phyloP scores from a whole-genome alignment of 371 early-diverging fungal species.

The Actinomortierella ambigua region DNA sequence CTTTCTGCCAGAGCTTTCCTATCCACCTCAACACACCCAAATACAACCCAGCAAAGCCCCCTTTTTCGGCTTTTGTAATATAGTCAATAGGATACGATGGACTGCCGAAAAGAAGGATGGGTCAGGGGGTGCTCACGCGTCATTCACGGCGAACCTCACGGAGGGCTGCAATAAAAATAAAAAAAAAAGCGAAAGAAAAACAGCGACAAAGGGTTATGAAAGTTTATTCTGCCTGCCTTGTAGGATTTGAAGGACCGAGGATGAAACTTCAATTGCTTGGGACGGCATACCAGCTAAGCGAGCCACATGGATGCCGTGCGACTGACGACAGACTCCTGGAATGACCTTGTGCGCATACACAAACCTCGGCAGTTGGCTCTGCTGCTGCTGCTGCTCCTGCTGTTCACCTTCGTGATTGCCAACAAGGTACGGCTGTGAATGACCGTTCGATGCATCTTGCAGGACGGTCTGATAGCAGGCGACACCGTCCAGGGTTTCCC shows the following conservation, averaged over 20 bases:
- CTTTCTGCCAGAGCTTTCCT: background rate
- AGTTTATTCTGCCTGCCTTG: conserved; percentile 5
- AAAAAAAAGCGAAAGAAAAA: background rate
- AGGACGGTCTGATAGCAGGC: conserved; percentile 64
- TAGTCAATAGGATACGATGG: background rate
- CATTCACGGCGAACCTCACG: background rate
- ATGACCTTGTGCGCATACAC: conserved; percentile 67
- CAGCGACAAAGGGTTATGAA: background rate
- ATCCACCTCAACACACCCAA: background rate
- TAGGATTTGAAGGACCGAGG: conserved; percentile 13
- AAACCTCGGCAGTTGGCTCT: conserved; percentile 28
- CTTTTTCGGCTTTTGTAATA: background rate
- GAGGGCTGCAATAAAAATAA: background rate
- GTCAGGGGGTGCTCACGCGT: background rate
- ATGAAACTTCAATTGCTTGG: conserved; percentile 31
- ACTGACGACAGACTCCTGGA: conserved; percentile 72
- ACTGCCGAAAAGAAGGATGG: background rate
- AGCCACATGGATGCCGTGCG: conserved; percentile 81
- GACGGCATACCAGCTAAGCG: conserved; percentile 66
- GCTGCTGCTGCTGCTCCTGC: conserved; percentile 38
- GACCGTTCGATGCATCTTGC: conserved; percentile 4
- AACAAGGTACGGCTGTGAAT: too few relatives aligned
- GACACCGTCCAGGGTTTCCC: conserved; percentile 38
- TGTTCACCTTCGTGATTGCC: too few relatives aligned
- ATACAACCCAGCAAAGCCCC: background rate